A percentile compares a stretch with the other conserved stretches of the same genome.
Evolutionary conservation across 108 stramenopile species (phyloP).

Genomic region (Bacterosira constricta): DNA sequence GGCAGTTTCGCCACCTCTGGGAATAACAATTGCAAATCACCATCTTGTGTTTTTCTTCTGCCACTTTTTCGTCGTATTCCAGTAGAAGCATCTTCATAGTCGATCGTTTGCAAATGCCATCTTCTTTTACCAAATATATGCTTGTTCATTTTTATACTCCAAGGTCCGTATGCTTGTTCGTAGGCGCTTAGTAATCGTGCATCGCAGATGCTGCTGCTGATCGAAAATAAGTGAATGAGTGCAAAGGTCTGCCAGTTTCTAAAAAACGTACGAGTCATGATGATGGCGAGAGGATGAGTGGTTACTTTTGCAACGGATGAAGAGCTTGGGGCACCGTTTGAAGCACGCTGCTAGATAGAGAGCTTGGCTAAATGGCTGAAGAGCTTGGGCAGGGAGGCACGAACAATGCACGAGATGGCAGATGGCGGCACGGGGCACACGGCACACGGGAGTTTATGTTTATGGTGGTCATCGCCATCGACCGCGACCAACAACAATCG

Average conservation of each 20-base stretch:
- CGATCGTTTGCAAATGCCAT: conserved; percentile 27
- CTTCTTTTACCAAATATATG: conserved; percentile 24
- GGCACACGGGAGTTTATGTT: too few species aligned
- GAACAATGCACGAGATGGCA: too few species aligned
- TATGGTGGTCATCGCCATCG: too few species aligned
- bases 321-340: too few species aligned
- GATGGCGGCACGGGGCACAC: too few species aligned
- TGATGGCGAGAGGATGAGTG: background rate
- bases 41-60: conserved; percentile 4
- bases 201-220: background rate
- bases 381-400: too few species aligned
- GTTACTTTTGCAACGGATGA: too few species aligned
- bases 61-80: background rate
- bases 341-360: too few species aligned
- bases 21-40: conserved; percentile 39
- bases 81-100: background rate
- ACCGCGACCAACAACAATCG: too few species aligned
- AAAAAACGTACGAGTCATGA: background rate
- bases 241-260: background rate
- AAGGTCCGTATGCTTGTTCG: conserved; percentile 43
- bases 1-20: conserved; percentile 4
- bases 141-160: conserved; percentile 29
- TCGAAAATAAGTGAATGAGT: background rate
- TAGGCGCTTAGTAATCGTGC: conserved; percentile 40
- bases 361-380: too few species aligned